phyloP scores from a whole-genome alignment of 2,329 filamentous ascomycete species.

The Lachnellula subtilissima region DNA sequence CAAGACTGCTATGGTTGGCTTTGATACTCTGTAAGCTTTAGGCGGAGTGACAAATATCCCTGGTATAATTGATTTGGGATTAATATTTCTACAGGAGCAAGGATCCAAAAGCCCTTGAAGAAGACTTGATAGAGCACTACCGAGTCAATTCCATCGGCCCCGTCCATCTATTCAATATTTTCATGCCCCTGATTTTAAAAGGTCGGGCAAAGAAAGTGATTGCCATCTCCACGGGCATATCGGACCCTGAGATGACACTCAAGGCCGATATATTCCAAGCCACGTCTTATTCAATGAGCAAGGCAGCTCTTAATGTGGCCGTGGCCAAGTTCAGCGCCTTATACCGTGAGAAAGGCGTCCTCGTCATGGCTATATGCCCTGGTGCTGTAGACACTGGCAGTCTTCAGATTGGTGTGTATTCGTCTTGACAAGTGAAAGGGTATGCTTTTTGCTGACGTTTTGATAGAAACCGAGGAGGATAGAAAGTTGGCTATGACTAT shows the following conservation, averaged over 20 bases:
- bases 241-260: slow-evolving; percentile 41
- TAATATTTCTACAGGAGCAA: slow-evolving; percentile 17
- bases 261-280: slow-evolving; percentile 34
- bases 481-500: slow-evolving; percentile 21
- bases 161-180: slow-evolving; percentile 48
- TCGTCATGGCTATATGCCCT: slow-evolving; percentile 48
- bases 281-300: slow-evolving; percentile 43
- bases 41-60: background rate
- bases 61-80: background rate
- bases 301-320: slow-evolving; percentile 49
- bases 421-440: slow-evolving; percentile 8
- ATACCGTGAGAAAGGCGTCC: slow-evolving; percentile 45
- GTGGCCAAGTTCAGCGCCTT: slow-evolving; percentile 49
- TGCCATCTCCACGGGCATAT: slow-evolving; percentile 42
- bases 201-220: slow-evolving; percentile 50
- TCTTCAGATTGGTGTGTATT: slow-evolving; percentile 19
- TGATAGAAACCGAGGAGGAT: slow-evolving; percentile 15
- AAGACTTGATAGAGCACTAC: slow-evolving; percentile 33
- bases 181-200: slow-evolving; percentile 47
- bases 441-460: slow-evolving; percentile 10
- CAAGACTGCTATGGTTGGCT: slow-evolving; percentile 26
- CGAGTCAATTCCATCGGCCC: slow-evolving; percentile 48
- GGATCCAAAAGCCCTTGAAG: slow-evolving; percentile 32
- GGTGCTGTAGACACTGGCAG: slow-evolving; percentile 44
- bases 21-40: slow-evolving; percentile 37